These are phyloP conservation scores for Penicillium sp. DNA, from an alignment of 2,329 filamentous ascomycete genomes.

Conservation along the genomic window DNA sequence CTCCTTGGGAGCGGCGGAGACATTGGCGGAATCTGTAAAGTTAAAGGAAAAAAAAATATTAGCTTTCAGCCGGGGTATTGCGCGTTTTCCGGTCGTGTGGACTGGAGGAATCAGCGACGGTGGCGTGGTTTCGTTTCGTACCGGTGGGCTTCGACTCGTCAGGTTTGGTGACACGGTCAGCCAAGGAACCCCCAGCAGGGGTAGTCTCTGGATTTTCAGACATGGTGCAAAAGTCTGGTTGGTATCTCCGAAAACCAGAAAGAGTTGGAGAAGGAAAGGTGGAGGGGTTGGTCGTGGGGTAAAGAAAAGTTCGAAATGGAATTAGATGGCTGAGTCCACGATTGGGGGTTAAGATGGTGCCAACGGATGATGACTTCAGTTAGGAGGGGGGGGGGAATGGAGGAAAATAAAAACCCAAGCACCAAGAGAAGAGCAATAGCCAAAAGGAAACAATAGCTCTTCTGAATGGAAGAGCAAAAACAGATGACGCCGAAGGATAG, in stretches of 20 bases:
- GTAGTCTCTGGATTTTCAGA: conserved; percentile 34
- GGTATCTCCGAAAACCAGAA: neutral
- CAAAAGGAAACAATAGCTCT: neutral
- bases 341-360: neutral
- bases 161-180: conserved; percentile 50
- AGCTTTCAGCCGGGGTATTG: conserved; percentile 22
- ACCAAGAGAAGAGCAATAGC: neutral
- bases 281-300: conserved; percentile 11
- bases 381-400: neutral
- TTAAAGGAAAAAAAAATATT: conserved; percentile 12
- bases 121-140: conserved; percentile 25
- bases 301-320: conserved; percentile 5
- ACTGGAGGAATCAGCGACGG: conserved; percentile 14
- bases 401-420: neutral
- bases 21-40: conserved; percentile 16
- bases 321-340: neutral
- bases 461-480: conserved; percentile 6
- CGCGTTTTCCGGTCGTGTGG: neutral
- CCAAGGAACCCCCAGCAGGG: conserved; percentile 44
- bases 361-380: neutral
- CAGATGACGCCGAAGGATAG: conserved; percentile 4
- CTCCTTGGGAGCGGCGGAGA: conserved; percentile 17
- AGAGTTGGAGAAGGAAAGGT: conserved; percentile 1
- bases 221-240: conserved; percentile 30
- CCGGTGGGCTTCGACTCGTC: conserved; percentile 33